Evolutionary conservation across 768 basidiomycete genomes (phyloP).

Genomic region (Rhizopogon vinicolor): DNA sequence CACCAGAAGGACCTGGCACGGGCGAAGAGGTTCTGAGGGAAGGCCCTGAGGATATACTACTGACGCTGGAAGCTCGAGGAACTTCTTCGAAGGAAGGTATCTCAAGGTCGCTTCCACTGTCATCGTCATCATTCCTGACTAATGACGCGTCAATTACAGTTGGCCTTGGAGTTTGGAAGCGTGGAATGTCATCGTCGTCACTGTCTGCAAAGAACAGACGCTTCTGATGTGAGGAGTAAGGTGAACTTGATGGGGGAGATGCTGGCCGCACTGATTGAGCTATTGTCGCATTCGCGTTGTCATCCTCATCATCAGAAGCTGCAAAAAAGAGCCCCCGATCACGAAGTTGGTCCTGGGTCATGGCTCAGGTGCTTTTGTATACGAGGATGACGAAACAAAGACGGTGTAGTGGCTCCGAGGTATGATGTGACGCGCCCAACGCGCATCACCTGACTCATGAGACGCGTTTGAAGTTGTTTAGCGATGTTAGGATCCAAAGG

Average conservation of each 20-base stretch:
- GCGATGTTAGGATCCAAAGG: constrained; percentile 13
- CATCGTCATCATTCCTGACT: constrained; percentile 29
- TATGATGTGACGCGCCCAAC: constrained; percentile 1
- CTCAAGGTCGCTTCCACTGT: constrained; percentile 30
- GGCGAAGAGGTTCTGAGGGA: constrained; percentile 24
- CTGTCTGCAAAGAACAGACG: constrained; percentile 39
- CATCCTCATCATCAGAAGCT: constrained; percentile 48
- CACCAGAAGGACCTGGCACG: constrained; percentile 8
- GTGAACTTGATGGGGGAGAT: neutral
- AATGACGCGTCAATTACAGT: constrained; percentile 26
- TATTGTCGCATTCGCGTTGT: constrained; percentile 4
- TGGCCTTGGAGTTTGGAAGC: constrained; percentile 5
- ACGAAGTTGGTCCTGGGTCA: neutral
- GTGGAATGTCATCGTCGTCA: constrained; percentile 36
- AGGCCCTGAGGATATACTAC: constrained; percentile 30
- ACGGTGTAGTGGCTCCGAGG: neutral
- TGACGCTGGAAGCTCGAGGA: constrained; percentile 37
- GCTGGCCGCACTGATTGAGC: neutral
- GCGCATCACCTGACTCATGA: neutral
- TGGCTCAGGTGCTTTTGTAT: neutral
- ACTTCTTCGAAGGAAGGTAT: constrained; percentile 26
- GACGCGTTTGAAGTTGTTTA: constrained; percentile 18
- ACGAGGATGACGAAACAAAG: neutral
- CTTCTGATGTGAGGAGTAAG: constrained; percentile 18
- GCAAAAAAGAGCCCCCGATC: constrained; percentile 49